Evolutionary conservation across 2,329 filamentous ascomycete species (phyloP), one percentile per base, ranked within the genome.

Genomic region (Immersiporthe knoxdaviesiana): DNA sequence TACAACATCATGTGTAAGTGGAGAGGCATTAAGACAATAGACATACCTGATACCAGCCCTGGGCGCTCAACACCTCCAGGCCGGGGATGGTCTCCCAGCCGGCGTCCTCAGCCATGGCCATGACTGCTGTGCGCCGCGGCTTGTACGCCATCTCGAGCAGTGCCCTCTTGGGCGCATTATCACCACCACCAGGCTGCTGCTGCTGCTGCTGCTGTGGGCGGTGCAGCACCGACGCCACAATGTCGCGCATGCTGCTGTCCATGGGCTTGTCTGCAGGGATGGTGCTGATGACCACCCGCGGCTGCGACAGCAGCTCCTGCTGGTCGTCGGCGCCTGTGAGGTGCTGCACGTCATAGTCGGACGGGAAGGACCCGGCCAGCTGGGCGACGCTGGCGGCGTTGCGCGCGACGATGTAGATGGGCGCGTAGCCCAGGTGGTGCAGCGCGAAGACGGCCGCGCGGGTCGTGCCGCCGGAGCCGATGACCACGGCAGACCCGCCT

Each of bases 91-190:
- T 93, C 68, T 82, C 86, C 96, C 96, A 99, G 3, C 91, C 90
- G 16, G 87, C 87, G 73, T 91, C 87, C 74, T 89, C 85, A 2
- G 94, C 95, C 77, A 97, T 82, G 77, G 92, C 87, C 90, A 98
- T 97, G 73, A 97, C 80, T 10, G 91, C 88, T 5, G 96, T 99
- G 65, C 92, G 86, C 0, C 87, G 84, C 27, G 96, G 96, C 80
- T 95, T 97, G 80, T 99, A 99, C 1, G 96, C 95, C 94, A 99
- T 97, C 79, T 99, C 96, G 3, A 98, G 81, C 71, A 98, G 81
- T 16, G 96, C 87, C 27, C 87, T 86, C 67, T 67, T 69, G 35
- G 80, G 80, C 7, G 79, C 79, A n/a, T n/a, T n/a, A n/a, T n/a
- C n/a, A n/a, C n/a, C n/a, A n/a, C n/a, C n/a, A n/a, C n/a, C n/a